Evolutionary conservation across 1,284 basidiomycete genomes (phyloP).

Genomic region (Cutaneotrichosporon dermatis): DNA sequence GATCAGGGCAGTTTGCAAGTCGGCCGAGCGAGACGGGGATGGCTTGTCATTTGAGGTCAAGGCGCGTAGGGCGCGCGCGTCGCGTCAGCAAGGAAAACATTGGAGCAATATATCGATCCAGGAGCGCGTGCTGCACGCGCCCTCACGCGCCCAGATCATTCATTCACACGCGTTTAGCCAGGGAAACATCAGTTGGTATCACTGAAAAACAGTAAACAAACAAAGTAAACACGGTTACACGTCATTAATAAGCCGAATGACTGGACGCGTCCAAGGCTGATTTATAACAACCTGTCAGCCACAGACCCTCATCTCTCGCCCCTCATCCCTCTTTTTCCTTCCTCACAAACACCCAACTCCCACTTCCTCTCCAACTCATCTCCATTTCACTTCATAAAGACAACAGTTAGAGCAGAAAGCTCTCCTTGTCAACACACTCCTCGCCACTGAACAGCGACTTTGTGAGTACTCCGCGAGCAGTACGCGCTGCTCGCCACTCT

Average conservation of each 20-base stretch:
- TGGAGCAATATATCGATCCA: background rate
- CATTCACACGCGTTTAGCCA: too few species aligned
- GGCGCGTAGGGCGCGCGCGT: too few species aligned
- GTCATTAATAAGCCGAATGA: background rate
- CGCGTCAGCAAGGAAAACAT: background rate
- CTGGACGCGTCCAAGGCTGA: background rate
- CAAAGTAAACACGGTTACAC: constrained; percentile 1
- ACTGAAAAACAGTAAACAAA: background rate
- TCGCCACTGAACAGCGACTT: background rate
- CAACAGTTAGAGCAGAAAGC: too few species aligned
- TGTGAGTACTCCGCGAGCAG: constrained; percentile 11
- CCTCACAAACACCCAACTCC: background rate
- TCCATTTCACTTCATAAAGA: background rate
- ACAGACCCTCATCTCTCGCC: background rate
- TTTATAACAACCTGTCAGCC: constrained; percentile 3
- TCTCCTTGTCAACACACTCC: too few species aligned
- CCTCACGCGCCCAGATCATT: too few species aligned
- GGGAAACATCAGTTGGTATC: background rate
- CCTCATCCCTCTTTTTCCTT: background rate
- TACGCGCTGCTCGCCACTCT: constrained; percentile 38
- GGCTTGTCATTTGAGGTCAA: too few species aligned
- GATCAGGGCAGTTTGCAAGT: too few species aligned
- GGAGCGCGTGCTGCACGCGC: too few species aligned
- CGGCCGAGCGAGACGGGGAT: too few species aligned
- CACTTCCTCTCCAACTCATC: background rate